Percentiles rank a stretch among this genome's conserved stretches.
phyloP scores from a whole-genome alignment of 495 filamentous ascomycete species.

The Aspergillus kassunensis region DNA sequence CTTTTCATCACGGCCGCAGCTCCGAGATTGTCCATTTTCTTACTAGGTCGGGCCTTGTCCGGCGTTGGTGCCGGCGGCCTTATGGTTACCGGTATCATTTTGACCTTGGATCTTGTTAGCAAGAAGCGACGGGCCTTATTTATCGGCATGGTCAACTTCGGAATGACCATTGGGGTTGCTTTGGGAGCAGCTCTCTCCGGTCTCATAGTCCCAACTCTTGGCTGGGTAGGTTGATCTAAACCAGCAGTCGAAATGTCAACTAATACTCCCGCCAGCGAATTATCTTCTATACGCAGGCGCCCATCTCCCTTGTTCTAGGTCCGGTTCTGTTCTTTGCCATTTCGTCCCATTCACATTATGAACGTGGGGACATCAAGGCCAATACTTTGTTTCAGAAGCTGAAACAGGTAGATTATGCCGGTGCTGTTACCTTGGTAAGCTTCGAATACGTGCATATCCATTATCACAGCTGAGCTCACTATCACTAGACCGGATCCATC shows the following conservation, averaged over 20 bases:
- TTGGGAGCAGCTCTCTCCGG: constrained; percentile 69
- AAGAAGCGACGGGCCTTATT: constrained; percentile 62
- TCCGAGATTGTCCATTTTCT: constrained; percentile 51
- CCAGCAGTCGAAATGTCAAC: neutral
- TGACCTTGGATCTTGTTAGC: constrained; percentile 63
- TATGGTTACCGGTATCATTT: constrained; percentile 62
- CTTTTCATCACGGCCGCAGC: constrained; percentile 59
- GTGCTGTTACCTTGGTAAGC: constrained; percentile 57
- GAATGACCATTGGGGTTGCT: constrained; percentile 66
- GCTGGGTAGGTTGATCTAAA: constrained; percentile 56
- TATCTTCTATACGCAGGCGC: constrained; percentile 65
- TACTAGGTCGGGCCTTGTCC: constrained; percentile 59
- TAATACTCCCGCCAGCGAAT: constrained; percentile 43
- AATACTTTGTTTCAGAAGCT: constrained; percentile 44
- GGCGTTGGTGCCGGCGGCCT: constrained; percentile 65
- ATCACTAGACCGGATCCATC: constrained; percentile 44
- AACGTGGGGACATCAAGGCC: constrained; percentile 13
- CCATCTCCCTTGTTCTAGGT: constrained; percentile 52
- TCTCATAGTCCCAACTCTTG: constrained; percentile 53
- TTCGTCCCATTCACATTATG: constrained; percentile 38
- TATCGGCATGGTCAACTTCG: constrained; percentile 62
- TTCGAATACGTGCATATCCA: neutral
- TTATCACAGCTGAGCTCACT: constrained; percentile 14
- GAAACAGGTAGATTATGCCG: constrained; percentile 63
- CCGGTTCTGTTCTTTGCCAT: constrained; percentile 57